phyloP scores from a whole-genome alignment of 208 protist species.

The Herpetomonas samuelpessoai region DNA sequence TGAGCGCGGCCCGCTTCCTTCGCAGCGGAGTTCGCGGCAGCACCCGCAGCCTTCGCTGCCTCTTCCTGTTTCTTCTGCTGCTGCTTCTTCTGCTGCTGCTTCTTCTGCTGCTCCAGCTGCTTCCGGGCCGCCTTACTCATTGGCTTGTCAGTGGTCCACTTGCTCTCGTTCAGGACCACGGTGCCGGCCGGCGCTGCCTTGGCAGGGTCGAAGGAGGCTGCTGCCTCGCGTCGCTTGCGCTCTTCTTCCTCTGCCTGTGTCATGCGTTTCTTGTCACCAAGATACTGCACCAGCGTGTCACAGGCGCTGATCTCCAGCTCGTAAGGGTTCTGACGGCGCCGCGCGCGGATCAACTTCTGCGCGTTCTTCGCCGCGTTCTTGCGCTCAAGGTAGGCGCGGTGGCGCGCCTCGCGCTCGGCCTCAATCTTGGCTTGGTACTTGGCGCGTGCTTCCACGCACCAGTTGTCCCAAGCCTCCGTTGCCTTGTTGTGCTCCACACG shows the following conservation, averaged over 20 bases:
- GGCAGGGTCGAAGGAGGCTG: conserved; percentile 60
- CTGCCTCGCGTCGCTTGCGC: conserved; percentile 33
- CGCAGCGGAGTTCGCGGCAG: not conserved
- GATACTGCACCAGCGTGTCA: conserved; percentile 48
- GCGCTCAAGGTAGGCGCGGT: conserved; percentile 37
- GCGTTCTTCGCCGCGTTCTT: conserved; percentile 57
- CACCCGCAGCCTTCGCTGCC: not conserved
- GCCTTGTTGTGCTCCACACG: conserved; percentile 36
- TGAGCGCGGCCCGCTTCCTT: not conserved
- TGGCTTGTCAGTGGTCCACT: conserved; percentile 29
- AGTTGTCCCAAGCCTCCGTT: conserved; percentile 52
- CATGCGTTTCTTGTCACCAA: conserved; percentile 67
- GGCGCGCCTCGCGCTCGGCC: conserved; percentile 51
- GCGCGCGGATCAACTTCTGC: conserved; percentile 47
- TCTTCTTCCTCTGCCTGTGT: conserved; percentile 60
- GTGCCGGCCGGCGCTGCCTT: conserved; percentile 52
- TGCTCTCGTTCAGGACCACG: conserved; percentile 68
- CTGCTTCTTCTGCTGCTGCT: conserved; percentile 20
- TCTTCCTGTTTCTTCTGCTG: conserved; percentile 5
- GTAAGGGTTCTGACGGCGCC: conserved; percentile 59
- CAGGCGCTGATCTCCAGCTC: conserved; percentile 59
- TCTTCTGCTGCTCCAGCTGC: conserved; percentile 21
- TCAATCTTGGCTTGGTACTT: conserved; percentile 63
- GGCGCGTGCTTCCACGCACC: conserved; percentile 51
- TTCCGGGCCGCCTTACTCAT: conserved; percentile 27